Percentiles rank a stretch among this genome's conserved stretches.
Evolutionary conservation across 169 alveolate genomes (phyloP).

Genomic region (Theileria luwenshuni): DNA sequence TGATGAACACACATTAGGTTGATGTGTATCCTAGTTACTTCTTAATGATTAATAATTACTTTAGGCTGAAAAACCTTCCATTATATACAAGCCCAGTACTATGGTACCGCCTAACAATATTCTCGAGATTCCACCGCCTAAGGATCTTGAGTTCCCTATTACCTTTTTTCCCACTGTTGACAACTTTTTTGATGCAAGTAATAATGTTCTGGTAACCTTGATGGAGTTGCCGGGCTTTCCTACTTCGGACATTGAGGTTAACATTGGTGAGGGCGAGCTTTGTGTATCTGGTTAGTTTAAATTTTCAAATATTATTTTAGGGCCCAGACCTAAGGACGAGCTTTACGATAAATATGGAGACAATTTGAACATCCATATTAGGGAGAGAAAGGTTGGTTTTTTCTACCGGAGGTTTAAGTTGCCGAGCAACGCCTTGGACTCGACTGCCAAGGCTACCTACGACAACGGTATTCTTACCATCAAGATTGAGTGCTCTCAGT

Average conservation of each 20-base stretch:
- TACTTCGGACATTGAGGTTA: slow-evolving; percentile 71
- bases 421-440: slow-evolving; percentile 77
- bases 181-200: slow-evolving; percentile 75
- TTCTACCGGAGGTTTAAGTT: slow-evolving; percentile 78
- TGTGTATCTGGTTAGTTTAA: slow-evolving; percentile 42
- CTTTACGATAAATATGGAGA: slow-evolving; percentile 77
- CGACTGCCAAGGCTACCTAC: slow-evolving; percentile 70
- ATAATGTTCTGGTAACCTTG: slow-evolving; percentile 63
- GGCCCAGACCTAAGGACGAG: slow-evolving; percentile 80
- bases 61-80: slow-evolving; percentile 74
- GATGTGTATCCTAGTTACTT: not conserved
- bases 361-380: slow-evolving; percentile 74
- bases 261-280: slow-evolving; percentile 76
- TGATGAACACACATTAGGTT: not conserved
- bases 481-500: slow-evolving; percentile 62
- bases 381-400: slow-evolving; percentile 80
- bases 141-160: slow-evolving; percentile 65
- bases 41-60: not conserved
- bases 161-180: slow-evolving; percentile 80
- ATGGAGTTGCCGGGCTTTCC: slow-evolving; percentile 80
- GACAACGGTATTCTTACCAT: slow-evolving; percentile 71
- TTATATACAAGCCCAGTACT: slow-evolving; percentile 74
- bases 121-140: slow-evolving; percentile 76
- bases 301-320: slow-evolving; percentile 15
- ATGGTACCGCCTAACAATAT: slow-evolving; percentile 76